Percentiles rank a stretch among this genome's conserved stretches.
These are phyloP conservation scores for Amniculicola lignicola DNA, from an alignment of 495 filamentous ascomycete species.

Conservation along the genomic window DNA sequence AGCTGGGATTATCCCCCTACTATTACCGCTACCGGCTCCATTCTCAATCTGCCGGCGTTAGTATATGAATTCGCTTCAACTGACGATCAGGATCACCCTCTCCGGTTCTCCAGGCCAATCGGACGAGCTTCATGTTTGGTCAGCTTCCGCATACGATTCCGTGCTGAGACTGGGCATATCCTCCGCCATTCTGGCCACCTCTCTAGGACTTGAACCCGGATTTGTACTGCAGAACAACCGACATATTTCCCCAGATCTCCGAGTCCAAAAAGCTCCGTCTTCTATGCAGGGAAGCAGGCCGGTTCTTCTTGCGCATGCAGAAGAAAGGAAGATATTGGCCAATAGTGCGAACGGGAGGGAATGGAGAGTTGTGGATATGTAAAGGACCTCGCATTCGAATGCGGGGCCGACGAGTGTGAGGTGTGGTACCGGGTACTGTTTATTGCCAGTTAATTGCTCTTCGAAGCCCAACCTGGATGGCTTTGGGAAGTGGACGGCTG, in stretches of 20 bases:
- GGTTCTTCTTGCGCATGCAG: not conserved
- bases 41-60: not conserved
- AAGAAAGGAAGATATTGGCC: not conserved
- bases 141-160: not conserved
- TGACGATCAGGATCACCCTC: not conserved
- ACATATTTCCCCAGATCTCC: constrained; percentile 25
- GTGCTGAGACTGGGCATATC: not conserved
- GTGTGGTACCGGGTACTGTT: constrained; percentile 9
- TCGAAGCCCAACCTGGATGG: constrained; percentile 20
- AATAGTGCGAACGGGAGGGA: too few relatives aligned
- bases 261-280: constrained; percentile 3
- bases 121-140: not conserved
- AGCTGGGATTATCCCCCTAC: not conserved
- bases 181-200: not conserved
- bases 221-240: not conserved
- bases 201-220: not conserved
- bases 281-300: constrained; percentile 1
- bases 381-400: too few relatives aligned
- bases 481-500: not conserved
- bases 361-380: too few relatives aligned
- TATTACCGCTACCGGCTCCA: not conserved
- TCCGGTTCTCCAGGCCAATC: constrained; percentile 3
- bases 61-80: not conserved
- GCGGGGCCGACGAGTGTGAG: too few relatives aligned
- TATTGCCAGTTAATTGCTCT: constrained; percentile 2